Conservation (phyloP, 1,139 yeast species). For the Taiozyma sp. region DNA sequence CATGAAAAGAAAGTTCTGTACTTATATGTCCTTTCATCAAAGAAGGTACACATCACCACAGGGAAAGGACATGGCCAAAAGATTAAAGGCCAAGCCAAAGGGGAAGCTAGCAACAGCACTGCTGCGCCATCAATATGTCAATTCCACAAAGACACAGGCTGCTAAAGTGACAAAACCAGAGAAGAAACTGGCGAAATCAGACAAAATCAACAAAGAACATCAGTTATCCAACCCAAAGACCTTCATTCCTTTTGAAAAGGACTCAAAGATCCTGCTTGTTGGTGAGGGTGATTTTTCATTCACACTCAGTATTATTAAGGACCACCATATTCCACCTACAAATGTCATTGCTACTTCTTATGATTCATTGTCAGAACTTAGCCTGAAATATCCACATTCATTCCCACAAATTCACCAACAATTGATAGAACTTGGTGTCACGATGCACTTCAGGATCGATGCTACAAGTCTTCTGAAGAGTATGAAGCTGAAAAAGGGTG, state of each 20-base stretch:
- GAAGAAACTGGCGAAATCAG: constrained; percentile 23
- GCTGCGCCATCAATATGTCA: constrained; percentile 35
- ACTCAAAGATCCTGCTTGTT: constrained; percentile 55
- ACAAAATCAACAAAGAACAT: constrained; percentile 18
- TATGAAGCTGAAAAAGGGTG: constrained; percentile 33
- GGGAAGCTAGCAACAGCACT: constrained; percentile 37
- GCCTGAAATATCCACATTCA: constrained; percentile 55
- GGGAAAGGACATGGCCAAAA: neutral
- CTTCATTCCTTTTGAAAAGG: constrained; percentile 50
- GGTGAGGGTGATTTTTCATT: constrained; percentile 96
- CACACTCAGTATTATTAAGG: constrained; percentile 56
- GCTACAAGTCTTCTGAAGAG: constrained; percentile 52
- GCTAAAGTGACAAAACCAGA: constrained; percentile 9
- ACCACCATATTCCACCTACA: constrained; percentile 42
- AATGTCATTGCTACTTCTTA: constrained; percentile 68
- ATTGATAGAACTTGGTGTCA: constrained; percentile 33
- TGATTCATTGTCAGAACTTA: constrained; percentile 55
- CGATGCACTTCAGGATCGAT: constrained; percentile 55
- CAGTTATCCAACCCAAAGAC: constrained; percentile 23
- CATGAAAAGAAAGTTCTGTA: neutral
- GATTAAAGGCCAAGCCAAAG: constrained; percentile 14
- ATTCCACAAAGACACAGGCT: neutral
- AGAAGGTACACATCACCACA: neutral
- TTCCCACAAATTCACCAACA: constrained; percentile 40
- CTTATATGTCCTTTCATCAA: neutral